phyloP scores from a whole-genome alignment of 352 stramenopile genomes.

The Pythium folliculosum region DNA sequence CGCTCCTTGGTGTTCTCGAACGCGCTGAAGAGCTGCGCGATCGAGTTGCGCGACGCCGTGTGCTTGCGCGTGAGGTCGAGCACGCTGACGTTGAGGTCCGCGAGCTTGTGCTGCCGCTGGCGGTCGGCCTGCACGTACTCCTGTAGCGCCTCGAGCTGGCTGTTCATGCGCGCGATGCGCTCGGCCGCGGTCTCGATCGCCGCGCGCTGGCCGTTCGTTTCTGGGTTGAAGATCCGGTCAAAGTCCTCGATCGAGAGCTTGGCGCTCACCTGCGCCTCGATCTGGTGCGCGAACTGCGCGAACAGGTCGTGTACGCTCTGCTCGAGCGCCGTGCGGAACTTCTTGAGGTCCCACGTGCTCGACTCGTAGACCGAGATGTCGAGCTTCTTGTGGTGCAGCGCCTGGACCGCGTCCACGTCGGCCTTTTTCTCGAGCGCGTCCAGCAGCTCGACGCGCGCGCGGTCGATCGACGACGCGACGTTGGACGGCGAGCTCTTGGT shows the following conservation, averaged over 20 bases:
- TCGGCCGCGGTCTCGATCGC: conserved; percentile 49
- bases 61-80: conserved; percentile 57
- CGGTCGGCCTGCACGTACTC: conserved; percentile 49
- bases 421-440: conserved; percentile 46
- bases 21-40: conserved; percentile 44
- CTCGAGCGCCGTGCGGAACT: conserved; percentile 52
- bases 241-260: conserved; percentile 71
- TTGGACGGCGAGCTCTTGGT: conserved; percentile 55
- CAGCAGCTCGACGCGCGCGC: conserved; percentile 35
- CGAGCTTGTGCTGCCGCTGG: conserved; percentile 49
- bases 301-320: conserved; percentile 67
- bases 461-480: conserved; percentile 38
- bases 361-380: conserved; percentile 67
- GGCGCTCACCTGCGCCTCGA: conserved; percentile 48
- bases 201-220: conserved; percentile 47
- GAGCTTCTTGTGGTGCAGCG: conserved; percentile 53
- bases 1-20: conserved; percentile 31
- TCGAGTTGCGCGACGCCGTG: conserved; percentile 39
- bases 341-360: conserved; percentile 53
- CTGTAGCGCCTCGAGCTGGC: conserved; percentile 47
- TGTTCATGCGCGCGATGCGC: conserved; percentile 52
- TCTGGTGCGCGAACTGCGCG: conserved; percentile 49
- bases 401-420: conserved; percentile 31
- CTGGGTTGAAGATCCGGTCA: conserved; percentile 62
- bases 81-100: conserved; percentile 47